Base-by-base conservation (phyloP, 1,139 yeast species). In the Debaryomycetaceae sp. region DNA sequence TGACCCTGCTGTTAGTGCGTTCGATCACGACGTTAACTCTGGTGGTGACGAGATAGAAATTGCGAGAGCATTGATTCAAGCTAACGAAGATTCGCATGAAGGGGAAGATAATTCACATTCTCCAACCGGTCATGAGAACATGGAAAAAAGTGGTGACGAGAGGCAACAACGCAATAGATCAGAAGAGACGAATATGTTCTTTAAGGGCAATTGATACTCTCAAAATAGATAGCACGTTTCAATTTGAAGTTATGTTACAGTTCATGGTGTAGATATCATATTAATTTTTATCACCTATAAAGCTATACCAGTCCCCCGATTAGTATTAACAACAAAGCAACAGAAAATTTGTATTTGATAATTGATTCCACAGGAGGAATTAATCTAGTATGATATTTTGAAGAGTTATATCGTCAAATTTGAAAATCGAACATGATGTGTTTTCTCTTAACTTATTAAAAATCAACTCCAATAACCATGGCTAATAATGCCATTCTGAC, bases 401-500 rank as follows among this genome's bases (percentile, higher is more conserved):
- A 17, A 17, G 20, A 17, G 20, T 17, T 4, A 17, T 17, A 17
- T 4, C 20, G 20, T 17, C 20, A 17, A 17, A 17, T 17, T 17
- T 17, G 4, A 17, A 17, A 17, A 17, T 17, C 20, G 20, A 17
- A 17, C 20, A 17, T 17, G 20, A 17, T 17, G 20, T 17, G 3
- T 17, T 17, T 17, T 17, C 20, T 17, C n/a, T 17, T 4, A 17
- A 17, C 31, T 11, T 27, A 33, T 52, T 67, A 73, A 52, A 77
- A 76, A 58, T 83, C 87, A 58, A 81, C 87, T 59, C 99, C 99
- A 70, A 95, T 83, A 53, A 95, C 99, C 95, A 93, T 87, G 49
- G 98, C 97, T 66, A 95, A 79, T 55, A 95, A 75, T 17, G 99
- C 99, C 99, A 95, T 95, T 80, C 99, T 89, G 45, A 95, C 96